Base-by-base conservation (phyloP, 768 basidiomycete genomes). In the Lactarius evosmus region DNA sequence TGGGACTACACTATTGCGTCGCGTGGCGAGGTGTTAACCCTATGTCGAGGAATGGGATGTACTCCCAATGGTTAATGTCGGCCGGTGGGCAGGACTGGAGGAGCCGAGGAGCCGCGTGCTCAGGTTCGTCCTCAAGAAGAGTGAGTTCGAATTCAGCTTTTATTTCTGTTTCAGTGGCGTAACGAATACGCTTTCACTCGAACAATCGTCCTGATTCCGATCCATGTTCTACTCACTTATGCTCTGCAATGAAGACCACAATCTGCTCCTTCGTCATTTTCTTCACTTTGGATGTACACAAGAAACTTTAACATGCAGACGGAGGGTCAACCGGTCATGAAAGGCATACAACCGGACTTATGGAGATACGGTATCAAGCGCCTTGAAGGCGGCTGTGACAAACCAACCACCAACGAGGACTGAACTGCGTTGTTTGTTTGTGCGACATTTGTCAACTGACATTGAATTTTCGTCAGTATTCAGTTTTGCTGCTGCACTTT, bases 1-100 rank as follows among this genome's bases (percentile, higher is more conserved):
- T 92, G 86, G 83, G 86, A 83, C 22, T 88, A 95, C 71, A 95
- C 93, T 0, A 85, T 96, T 32, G 76, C 81, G 7, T 95, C 93
- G 5, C 84, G 94, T 1, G 88, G 88, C 14, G 96, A 96, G 69
- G 85, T 98, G 93, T 92, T 78, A 81, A 63, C 84, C 85, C 0
- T 93, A 92, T 65, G 83, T 89, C 0, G 88, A 95, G 71, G 92
- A 93, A 73, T 91, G 88, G 89, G 80, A 85, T 29, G 71, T 75
- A 2, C 89, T 89, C 0, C 86, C 83, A 0, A 67, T 69, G 0
- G 73, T 82, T 6, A 68, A 74, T 12, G 73, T 74, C 75, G n/a
- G 64, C 66, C 62, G 67, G 70, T 69, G 70, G 74, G 61, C 71
- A 66, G 17, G 69, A 74, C 17, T 58, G 75, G 57, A 73, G 73